Conservation (phyloP, 768 basidiomycete species). For the Rhizopogon vulgaris region DNA sequence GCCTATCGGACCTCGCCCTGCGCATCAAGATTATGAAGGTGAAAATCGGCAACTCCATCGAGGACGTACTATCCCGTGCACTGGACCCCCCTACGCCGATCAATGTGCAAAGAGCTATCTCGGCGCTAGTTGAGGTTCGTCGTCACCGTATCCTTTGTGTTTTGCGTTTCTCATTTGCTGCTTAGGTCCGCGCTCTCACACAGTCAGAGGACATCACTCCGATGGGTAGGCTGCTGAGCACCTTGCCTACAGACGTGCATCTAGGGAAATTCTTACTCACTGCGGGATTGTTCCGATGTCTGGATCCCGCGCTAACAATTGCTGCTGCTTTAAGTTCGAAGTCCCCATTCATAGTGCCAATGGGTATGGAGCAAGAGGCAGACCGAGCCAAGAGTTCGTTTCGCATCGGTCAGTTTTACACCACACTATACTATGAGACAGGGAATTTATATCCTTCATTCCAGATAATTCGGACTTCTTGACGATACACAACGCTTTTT, state of each 20-base stretch:
- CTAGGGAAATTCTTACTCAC: conserved; percentile 89
- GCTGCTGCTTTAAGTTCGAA: conserved; percentile 90
- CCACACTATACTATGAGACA: not conserved
- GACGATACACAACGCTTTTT: conserved; percentile 87
- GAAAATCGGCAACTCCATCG: conserved; percentile 77
- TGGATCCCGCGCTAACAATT: conserved; percentile 96
- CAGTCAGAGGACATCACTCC: conserved; percentile 86
- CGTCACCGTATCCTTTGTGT: not conserved
- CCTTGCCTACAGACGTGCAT: conserved; percentile 93
- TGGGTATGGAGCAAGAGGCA: conserved; percentile 84
- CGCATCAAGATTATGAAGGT: conserved; percentile 94
- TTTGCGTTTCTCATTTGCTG: conserved; percentile 2
- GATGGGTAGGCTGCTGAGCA: conserved; percentile 85
- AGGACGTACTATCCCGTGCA: conserved; percentile 82
- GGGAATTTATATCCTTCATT: not conserved
- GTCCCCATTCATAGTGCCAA: conserved; percentile 85
- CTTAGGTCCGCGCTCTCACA: conserved; percentile 81
- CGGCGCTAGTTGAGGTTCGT: conserved; percentile 80
- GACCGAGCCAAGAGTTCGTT: conserved; percentile 79
- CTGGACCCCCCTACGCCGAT: conserved; percentile 82
- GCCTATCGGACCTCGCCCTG: conserved; percentile 85
- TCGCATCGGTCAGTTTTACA: conserved; percentile 49
- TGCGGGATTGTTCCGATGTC: conserved; percentile 78
- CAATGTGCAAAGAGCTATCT: conserved; percentile 88
- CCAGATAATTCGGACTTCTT: conserved; percentile 92